Percentiles rank a stretch among this genome's conserved stretches.
phyloP scores from a whole-genome alignment of 2,329 filamentous ascomycete genomes.

The Penicillium sp. region DNA sequence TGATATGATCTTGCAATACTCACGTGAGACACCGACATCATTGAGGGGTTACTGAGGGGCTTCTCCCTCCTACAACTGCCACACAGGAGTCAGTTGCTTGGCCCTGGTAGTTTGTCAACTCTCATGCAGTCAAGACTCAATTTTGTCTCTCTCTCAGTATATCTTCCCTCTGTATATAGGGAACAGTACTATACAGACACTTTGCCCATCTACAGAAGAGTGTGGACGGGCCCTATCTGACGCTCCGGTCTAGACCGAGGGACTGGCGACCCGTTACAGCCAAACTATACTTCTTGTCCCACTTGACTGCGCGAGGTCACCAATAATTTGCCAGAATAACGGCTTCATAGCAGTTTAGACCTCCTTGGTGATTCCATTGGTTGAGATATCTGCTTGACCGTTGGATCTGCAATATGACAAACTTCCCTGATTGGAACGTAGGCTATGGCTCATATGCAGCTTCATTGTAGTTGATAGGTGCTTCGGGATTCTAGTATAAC shows the following conservation, averaged over 20 bases:
- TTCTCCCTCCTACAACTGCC: constrained; percentile 4
- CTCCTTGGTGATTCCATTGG: no score
- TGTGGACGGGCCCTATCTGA: constrained; percentile 9
- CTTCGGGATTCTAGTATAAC: no score
- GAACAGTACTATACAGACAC: constrained; percentile 7
- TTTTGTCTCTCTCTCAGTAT: background rate
- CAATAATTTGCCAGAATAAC: no score
- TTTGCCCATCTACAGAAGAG: constrained; percentile 8
- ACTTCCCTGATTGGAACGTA: no score
- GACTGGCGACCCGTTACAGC: constrained; percentile 11
- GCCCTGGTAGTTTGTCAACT: constrained; percentile 6
- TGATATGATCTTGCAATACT: no score
- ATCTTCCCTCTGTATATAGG: constrained; percentile 6
- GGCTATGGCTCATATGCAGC: no score
- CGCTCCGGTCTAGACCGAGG: constrained; percentile 11
- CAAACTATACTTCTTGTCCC: constrained; percentile 4
- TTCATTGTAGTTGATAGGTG: no score
- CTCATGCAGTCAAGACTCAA: constrained; percentile 6
- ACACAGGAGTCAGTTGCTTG: constrained; percentile 6
- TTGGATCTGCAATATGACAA: no score
- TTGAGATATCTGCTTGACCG: no score
- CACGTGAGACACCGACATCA: constrained; percentile 3
- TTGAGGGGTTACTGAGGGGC: background rate
- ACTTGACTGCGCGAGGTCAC: no score
- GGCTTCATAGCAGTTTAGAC: no score